Conservation (phyloP, 257 asterid genomes). For the Nicotiana tomentosiformis region DNA sequence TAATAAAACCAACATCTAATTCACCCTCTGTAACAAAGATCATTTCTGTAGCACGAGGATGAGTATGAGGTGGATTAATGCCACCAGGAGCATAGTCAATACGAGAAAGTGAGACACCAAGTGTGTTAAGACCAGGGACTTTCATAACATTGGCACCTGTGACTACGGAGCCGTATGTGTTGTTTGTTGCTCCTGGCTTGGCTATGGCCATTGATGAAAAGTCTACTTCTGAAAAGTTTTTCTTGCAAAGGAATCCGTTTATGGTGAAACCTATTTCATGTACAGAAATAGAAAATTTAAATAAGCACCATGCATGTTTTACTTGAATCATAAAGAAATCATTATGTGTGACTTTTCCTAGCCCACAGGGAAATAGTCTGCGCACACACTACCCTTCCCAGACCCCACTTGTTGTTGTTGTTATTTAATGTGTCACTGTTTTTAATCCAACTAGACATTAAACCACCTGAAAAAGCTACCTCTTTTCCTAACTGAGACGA, state of each 20-base stretch:
- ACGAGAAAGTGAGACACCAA: conserved; percentile 70
- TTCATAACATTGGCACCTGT: conserved; percentile 59
- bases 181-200: conserved; percentile 62
- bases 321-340: neutral
- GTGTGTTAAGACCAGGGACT: conserved; percentile 81
- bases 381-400: too few species aligned
- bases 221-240: conserved; percentile 48
- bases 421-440: neutral
- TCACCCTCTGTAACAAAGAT: conserved; percentile 65
- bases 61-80: conserved; percentile 80
- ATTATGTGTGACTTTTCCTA: neutral
- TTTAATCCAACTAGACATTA: neutral
- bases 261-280: conserved; percentile 37
- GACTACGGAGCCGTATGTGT: conserved; percentile 45
- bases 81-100: conserved; percentile 84
- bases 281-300: neutral
- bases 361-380: too few species aligned
- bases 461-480: neutral
- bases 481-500: neutral
- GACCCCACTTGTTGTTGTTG: too few species aligned
- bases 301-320: neutral
- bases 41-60: conserved; percentile 86
- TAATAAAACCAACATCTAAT: conserved; percentile 75
- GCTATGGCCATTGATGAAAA: conserved; percentile 47
- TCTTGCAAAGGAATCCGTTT: conserved; percentile 62